phyloP scores from a whole-genome alignment of 2,329 filamentous ascomycete species.

The Fusarium irregulare region DNA sequence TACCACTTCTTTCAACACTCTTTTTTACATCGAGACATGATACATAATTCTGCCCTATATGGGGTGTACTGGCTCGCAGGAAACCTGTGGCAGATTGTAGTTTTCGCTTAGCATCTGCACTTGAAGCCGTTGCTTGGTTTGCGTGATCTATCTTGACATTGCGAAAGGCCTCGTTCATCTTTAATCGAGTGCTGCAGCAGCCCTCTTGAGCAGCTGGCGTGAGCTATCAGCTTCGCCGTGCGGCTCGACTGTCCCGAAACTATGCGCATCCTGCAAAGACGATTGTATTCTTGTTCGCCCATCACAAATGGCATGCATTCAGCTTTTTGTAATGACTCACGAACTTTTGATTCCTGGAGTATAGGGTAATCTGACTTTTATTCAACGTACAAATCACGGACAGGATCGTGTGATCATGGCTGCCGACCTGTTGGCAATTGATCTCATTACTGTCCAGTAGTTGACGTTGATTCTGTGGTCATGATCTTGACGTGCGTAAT shows the following conservation, averaged over 20 bases:
- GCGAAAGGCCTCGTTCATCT: background rate
- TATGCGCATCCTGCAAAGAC: background rate
- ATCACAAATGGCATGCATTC: background rate
- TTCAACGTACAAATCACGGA: background rate
- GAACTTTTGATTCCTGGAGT: background rate
- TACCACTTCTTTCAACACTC: constrained; percentile 16
- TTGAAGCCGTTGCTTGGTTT: background rate
- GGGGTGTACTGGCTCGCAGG: background rate
- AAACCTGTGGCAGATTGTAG: background rate
- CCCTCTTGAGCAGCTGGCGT: background rate
- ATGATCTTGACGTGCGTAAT: background rate
- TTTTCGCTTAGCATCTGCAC: background rate
- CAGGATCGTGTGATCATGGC: background rate
- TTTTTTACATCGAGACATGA: background rate
- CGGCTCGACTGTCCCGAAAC: background rate
- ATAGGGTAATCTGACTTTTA: background rate
- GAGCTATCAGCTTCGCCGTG: background rate
- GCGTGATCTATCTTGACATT: too few species aligned
- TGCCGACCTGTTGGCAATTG: background rate
- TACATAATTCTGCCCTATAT: background rate
- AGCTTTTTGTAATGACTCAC: background rate
- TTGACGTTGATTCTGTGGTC: background rate
- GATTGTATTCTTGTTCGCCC: background rate
- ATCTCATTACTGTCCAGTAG: background rate
- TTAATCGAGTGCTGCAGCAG: background rate